Percentiles rank a stretch among this genome's conserved stretches.
These are phyloP conservation scores for Isochrysis galbana DNA, from an alignment of 78 protist genomes.

Conservation along the genomic window DNA sequence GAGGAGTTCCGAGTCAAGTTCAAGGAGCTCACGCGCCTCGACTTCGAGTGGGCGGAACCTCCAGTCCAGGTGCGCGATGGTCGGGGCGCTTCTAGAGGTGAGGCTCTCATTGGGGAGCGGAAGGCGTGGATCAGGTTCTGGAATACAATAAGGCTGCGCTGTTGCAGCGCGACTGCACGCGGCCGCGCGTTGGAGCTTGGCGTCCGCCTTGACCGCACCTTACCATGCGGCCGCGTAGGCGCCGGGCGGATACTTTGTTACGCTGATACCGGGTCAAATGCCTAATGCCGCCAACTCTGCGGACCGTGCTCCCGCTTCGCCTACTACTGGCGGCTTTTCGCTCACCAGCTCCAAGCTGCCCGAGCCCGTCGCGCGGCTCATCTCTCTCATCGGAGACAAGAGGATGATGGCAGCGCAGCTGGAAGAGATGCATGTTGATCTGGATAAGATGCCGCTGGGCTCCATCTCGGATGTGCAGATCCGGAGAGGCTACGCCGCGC, in stretches of 20 bases:
- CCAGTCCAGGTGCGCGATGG: too few relatives aligned
- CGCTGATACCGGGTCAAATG: background rate
- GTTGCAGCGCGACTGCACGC: too few relatives aligned
- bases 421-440: background rate
- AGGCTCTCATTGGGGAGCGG: too few relatives aligned
- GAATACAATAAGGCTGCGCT: too few relatives aligned
- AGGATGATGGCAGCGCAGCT: background rate
- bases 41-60: background rate
- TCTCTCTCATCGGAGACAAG: background rate
- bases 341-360: background rate
- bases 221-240: too few relatives aligned
- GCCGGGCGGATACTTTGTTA: background rate
- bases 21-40: background rate
- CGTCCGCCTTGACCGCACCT: too few relatives aligned
- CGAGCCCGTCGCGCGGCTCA: background rate
- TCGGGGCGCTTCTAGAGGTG: too few relatives aligned
- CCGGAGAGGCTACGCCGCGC: background rate
- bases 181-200: too few relatives aligned
- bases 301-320: background rate
- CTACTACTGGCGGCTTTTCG: background rate
- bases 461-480: background rate
- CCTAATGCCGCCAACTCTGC: background rate
- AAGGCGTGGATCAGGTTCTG: too few relatives aligned
- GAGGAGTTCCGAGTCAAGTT: background rate
- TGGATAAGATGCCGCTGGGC: slow-evolving; percentile 20